Evolutionary conservation across 73 alveolate species (phyloP).

Genomic region (Uronychia binucleata): DNA sequence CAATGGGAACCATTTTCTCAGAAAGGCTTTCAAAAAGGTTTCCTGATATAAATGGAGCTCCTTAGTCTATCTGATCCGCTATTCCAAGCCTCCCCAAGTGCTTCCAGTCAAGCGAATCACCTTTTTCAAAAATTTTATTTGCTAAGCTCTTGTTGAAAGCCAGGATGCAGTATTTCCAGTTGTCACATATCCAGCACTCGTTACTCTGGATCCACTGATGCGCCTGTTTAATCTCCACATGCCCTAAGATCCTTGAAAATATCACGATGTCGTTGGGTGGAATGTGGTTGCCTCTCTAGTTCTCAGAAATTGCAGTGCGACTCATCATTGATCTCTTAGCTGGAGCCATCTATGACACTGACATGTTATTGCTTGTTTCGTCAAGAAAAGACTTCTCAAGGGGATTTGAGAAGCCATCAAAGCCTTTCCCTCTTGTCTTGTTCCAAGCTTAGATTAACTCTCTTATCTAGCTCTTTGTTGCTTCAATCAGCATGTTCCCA

Average conservation of each 20-base stretch:
- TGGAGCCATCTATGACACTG: not conserved
- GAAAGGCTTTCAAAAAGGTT: not conserved
- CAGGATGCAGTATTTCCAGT: not conserved
- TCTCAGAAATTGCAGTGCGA: not conserved
- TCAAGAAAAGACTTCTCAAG: slow-evolving; percentile 42
- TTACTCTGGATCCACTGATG: slow-evolving; percentile 40
- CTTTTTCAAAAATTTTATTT: not conserved
- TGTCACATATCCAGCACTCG: slow-evolving; percentile 53
- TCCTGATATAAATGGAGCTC: not conserved
- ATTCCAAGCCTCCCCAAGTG: not conserved
- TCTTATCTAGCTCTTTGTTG: slow-evolving; percentile 31
- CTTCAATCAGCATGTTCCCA: slow-evolving; percentile 30
- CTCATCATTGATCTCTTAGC: not conserved
- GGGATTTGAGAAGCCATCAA: slow-evolving; percentile 15
- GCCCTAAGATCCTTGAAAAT: slow-evolving; percentile 42
- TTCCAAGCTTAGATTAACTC: slow-evolving; percentile 33
- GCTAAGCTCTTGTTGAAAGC: not conserved
- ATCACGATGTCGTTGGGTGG: slow-evolving; percentile 45
- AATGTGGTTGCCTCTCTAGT: not conserved
- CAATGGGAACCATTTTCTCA: not conserved
- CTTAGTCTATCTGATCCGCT: not conserved
- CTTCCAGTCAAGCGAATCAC: not conserved
- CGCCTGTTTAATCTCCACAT: slow-evolving; percentile 30
- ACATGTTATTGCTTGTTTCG: not conserved
- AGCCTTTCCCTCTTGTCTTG: slow-evolving; percentile 27